Base-by-base conservation (phyloP, 108 stramenopile species). In the Asterionellopsis glacialis region DNA sequence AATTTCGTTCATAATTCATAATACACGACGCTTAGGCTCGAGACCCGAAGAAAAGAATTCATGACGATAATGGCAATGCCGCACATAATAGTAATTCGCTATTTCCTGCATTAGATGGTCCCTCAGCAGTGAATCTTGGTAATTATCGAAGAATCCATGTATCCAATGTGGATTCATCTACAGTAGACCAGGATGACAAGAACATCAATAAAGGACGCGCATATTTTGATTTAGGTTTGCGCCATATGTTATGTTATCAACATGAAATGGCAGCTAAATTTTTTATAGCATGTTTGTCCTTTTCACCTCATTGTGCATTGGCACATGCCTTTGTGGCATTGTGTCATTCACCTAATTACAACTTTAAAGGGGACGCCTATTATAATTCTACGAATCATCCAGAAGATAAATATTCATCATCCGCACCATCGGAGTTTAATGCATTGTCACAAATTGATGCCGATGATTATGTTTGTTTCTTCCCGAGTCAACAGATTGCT, bases 291-390 rank as follows among this genome's bases (percentile, higher is more conserved):
- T 83, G 80, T 42, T 39, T 88, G 18, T 51, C 70, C 13, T 64
- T 76, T 9, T 76, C 78, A 10, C 82, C 87, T 44, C 72, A 88
- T 54, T 88, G 86, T 62, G 90, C 85, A 19, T 72, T 91, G 55
- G 90, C 90, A 4, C 90, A 91, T 66, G 90, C 77, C 0, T 66
- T 88, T 45, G 52, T 88, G 9, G 77, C 90, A n/a, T 53, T 88
- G 7, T 91, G 90, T 51, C 90, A 91, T 63, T 69, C 77, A 58
- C 90, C 90, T 11, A 91, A 91, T 64, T 91, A 91, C 65, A 91
- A 91, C 50, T 91, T 91, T 51, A 91, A 88, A 64, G 90, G 90
- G 11, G 83, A 82, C 33, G 83, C 86, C 1, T 91, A 91, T 53
- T 91, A 91, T 47, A 85, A 84, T 50, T 91, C 86, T 11, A 76